Evolutionary conservation across 495 filamentous ascomycete species (phyloP), one percentile per base, ranked within the genome.

Genomic region (Penicillium manginii): DNA sequence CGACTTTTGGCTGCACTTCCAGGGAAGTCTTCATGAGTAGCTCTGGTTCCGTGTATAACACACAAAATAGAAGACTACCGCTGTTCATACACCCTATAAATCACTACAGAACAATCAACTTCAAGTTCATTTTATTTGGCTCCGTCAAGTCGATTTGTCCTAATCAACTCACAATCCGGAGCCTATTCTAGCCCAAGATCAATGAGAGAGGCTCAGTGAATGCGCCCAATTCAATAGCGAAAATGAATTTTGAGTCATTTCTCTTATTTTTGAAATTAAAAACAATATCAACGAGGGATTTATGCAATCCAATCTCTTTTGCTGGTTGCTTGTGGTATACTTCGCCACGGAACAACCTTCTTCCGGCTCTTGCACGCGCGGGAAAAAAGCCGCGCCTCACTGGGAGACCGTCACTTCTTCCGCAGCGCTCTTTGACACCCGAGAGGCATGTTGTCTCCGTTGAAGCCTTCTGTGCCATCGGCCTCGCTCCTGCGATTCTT

Each of bases 401-500:
- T 54, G 60, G 61, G 55, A 63, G 55, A 60, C 64, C 52, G 60
- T 62, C 55, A 56, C 26, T 33, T 52, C 21, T 51, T 48, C 33
- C 50, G 54, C 37, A 55, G 53, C 42, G 59, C 52, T 54, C 46
- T 45, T 55, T 48, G 48, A 60, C 47, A 58, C 39, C 57, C 50
- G 54, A 52, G 63, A 63, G 71, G 71, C 61, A 80, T 80, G 77
- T 68, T 77, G 62, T 68, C 73, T 60, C 64, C 72, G 46, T 46
- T 73, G 55, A 75, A 70, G 64, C 65, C 73, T 23, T 72, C 67
- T 50, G 81, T 77, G 43, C 87, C 88, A 21, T 90, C 87, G 33
- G 68, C 77, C 43, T 75, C 77, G 32, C 74, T 89, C 9, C 75
- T 91, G 57, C 83, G 80, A 35, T 90, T 86, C 57, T 74, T 91